Conservation (phyloP, 768 basidiomycete genomes). For the Omphalotus guepiniiformis region DNA sequence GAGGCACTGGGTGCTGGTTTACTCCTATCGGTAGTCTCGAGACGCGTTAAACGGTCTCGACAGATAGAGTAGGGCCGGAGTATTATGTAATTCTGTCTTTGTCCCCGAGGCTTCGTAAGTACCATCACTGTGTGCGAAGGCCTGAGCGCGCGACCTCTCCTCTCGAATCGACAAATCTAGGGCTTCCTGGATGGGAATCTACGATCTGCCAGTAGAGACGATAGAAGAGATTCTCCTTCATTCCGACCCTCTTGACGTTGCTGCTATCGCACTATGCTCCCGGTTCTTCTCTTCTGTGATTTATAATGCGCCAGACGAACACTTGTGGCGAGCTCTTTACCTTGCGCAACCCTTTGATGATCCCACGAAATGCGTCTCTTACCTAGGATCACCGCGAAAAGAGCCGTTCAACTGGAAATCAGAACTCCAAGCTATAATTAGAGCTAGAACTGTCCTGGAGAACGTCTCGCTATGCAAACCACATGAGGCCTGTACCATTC, state of each 20-base stretch:
- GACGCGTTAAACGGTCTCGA: too few relatives aligned
- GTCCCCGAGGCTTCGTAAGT: too few relatives aligned
- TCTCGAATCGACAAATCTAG: too few relatives aligned
- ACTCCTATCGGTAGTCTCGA: too few relatives aligned
- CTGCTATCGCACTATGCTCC: slow-evolving; percentile 49
- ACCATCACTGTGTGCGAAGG: too few relatives aligned
- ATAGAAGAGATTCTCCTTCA: slow-evolving; percentile 51
- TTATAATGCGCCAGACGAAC: slow-evolving; percentile 38
- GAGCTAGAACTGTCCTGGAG: slow-evolving; percentile 45
- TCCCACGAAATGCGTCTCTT: slow-evolving; percentile 44
- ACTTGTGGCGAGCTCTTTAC: slow-evolving; percentile 66
- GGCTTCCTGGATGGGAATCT: slow-evolving; percentile 28
- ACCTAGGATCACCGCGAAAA: slow-evolving; percentile 25
- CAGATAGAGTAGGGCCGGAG: too few relatives aligned
- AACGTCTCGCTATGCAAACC: slow-evolving; percentile 29
- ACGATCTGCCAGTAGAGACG: slow-evolving; percentile 53
- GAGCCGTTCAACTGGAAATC: slow-evolving; percentile 46
- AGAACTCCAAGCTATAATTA: slow-evolving; percentile 51
- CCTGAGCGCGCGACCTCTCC: too few relatives aligned
- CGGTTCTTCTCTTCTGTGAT: slow-evolving; percentile 37
- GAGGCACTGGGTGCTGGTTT: too few relatives aligned
- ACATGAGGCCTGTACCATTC: slow-evolving; percentile 37
- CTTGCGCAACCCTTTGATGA: slow-evolving; percentile 63
- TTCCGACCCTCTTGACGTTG: slow-evolving; percentile 61
- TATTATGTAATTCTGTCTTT: too few relatives aligned